A percentile compares a stretch with the other conserved stretches of the same genome.
These are phyloP conservation scores for Cercospora canescens DNA, from an alignment of 2,329 filamentous ascomycete species.

Conservation along the genomic window DNA sequence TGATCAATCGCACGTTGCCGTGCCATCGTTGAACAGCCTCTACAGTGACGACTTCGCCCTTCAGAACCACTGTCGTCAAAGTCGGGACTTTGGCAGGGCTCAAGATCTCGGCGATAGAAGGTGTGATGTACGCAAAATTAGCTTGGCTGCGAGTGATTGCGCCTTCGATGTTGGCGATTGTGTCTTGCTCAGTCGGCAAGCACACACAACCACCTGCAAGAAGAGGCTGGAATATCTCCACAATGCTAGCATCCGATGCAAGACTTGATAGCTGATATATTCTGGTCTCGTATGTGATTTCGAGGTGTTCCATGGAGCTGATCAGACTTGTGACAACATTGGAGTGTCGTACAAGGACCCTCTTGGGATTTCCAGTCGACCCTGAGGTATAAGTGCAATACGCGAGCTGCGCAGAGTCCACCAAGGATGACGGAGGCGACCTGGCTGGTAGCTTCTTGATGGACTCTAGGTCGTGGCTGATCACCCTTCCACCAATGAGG, in stretches of 20 bases:
- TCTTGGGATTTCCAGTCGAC: conserved; percentile 6
- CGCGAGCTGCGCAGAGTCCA: not conserved
- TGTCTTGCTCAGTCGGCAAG: conserved; percentile 25
- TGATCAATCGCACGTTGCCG: not conserved
- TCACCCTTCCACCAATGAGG: not conserved
- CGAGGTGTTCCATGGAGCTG: not conserved
- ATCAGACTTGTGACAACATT: not conserved
- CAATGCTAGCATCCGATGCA: conserved; percentile 18
- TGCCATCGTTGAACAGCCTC: not conserved
- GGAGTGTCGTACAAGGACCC: conserved; percentile 4
- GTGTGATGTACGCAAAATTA: not conserved
- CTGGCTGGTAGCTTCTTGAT: not conserved
- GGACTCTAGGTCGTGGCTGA: not conserved
- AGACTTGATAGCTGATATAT: conserved; percentile 17
- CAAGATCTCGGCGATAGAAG: not conserved
- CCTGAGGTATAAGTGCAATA: conserved; percentile 11
- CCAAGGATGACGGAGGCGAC: not conserved
- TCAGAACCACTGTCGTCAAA: not conserved
- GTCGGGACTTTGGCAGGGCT: not conserved
- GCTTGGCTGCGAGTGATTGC: not conserved
- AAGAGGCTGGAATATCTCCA: conserved; percentile 8
- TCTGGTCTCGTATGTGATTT: not conserved
- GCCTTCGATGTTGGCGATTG: not conserved
- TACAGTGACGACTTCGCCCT: not conserved
- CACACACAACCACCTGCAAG: conserved; percentile 18